Conservation (phyloP, 257 asterid species). For the Rauvolfia tetraphylla region DNA sequence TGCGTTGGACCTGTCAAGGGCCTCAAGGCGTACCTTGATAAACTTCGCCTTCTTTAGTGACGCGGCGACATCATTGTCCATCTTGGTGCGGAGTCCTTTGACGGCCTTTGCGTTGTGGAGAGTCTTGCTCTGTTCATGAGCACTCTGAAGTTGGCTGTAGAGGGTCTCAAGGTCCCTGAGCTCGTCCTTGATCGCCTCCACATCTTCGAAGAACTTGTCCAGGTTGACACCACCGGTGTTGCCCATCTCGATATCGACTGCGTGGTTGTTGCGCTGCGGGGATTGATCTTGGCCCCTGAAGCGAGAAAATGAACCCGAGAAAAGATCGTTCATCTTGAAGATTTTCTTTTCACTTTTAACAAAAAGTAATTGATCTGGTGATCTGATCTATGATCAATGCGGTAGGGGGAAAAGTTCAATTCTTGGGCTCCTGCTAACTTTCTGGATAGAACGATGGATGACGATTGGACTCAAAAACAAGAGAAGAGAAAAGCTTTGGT, state of each 20-base stretch:
- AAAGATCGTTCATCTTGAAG: constrained; percentile 20
- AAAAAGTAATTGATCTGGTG: not conserved
- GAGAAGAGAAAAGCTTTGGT: not conserved
- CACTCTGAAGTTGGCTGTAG: constrained; percentile 41
- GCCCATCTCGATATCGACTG: constrained; percentile 17
- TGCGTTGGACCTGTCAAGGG: constrained; percentile 37
- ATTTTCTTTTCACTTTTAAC: not conserved
- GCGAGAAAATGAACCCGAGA: constrained; percentile 20
- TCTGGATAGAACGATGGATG: not conserved
- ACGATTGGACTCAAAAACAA: not conserved
- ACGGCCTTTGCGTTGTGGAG: constrained; percentile 46
- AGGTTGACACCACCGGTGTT: constrained; percentile 36
- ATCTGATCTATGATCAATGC: constrained; percentile 1
- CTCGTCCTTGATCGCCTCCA: constrained; percentile 64
- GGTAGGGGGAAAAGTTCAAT: not conserved
- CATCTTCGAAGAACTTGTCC: constrained; percentile 64
- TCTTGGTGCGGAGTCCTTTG: constrained; percentile 34
- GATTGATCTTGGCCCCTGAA: constrained; percentile 16
- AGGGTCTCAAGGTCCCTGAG: constrained; percentile 54
- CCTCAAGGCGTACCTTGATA: constrained; percentile 34
- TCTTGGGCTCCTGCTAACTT: not conserved
- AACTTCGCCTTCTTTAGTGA: constrained; percentile 36
- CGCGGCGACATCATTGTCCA: constrained; percentile 33
- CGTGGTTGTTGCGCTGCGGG: not conserved
- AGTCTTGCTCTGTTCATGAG: constrained; percentile 55